These are phyloP conservation scores for Colletotrichum sp. DNA, from an alignment of 2,329 filamentous ascomycete species.

Conservation along the genomic window DNA sequence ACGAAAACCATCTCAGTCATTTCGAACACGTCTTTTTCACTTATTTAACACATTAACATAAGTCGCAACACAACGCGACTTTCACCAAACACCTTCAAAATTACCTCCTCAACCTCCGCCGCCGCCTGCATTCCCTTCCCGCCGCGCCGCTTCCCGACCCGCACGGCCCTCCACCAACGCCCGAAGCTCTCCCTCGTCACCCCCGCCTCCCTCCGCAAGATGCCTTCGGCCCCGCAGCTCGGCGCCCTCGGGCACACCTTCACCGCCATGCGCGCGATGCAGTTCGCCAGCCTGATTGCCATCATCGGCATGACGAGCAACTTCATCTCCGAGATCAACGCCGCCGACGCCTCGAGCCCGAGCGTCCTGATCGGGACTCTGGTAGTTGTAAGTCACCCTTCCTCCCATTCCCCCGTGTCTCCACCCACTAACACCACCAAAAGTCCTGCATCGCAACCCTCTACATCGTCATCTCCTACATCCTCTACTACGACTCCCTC, in stretches of 20 bases:
- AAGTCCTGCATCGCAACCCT: slow-evolving; percentile 80
- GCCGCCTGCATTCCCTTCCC: slow-evolving; percentile 40
- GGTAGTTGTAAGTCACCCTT: slow-evolving; percentile 79
- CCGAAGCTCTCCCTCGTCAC: slow-evolving; percentile 50
- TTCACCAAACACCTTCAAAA: slow-evolving; percentile 6
- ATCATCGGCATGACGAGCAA: slow-evolving; percentile 83
- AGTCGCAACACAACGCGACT: slow-evolving; percentile 3
- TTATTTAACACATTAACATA: neutral
- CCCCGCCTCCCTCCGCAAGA: slow-evolving; percentile 34
- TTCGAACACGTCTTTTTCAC: neutral
- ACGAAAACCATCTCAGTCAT: neutral
- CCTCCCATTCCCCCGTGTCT: too few relatives aligned
- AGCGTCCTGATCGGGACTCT: slow-evolving; percentile 79
- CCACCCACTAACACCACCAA: slow-evolving; percentile 12
- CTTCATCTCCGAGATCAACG: slow-evolving; percentile 80
- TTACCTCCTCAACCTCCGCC: slow-evolving; percentile 25
- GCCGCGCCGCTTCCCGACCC: slow-evolving; percentile 44
- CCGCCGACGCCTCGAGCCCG: slow-evolving; percentile 68
- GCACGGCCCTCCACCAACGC: slow-evolving; percentile 38
- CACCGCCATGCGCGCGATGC: slow-evolving; percentile 72
- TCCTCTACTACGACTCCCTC: slow-evolving; percentile 79
- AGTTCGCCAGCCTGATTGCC: slow-evolving; percentile 73
- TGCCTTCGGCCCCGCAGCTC: slow-evolving; percentile 57
- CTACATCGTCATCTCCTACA: slow-evolving; percentile 80
- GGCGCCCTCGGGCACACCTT: slow-evolving; percentile 82